phyloP scores from a whole-genome alignment of 768 basidiomycete genomes.

The Hemileccinum rubropunctum region DNA sequence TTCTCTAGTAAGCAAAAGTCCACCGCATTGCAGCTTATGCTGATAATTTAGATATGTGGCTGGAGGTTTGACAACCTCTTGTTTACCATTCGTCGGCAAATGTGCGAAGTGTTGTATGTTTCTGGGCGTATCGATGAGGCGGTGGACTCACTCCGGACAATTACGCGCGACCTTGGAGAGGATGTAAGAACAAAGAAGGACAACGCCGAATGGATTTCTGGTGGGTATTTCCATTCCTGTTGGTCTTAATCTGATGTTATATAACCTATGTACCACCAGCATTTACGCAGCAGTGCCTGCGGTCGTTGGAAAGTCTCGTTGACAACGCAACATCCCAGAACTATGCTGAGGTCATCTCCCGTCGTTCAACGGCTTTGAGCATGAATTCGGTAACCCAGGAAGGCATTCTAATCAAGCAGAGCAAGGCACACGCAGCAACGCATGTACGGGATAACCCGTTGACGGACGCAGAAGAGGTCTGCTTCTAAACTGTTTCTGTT shows the following conservation, averaged over 20 bases:
- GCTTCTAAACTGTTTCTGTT: background rate
- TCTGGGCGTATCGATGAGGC: background rate
- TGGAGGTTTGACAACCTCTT: conserved; percentile 10
- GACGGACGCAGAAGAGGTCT: conserved; percentile 6
- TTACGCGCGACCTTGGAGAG: background rate
- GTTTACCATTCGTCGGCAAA: background rate
- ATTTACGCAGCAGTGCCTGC: background rate
- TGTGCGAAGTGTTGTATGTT: conserved; percentile 3
- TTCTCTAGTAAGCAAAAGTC: background rate
- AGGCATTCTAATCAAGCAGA: conserved; percentile 2
- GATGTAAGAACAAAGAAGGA: background rate
- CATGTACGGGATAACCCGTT: background rate
- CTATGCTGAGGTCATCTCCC: conserved; percentile 2
- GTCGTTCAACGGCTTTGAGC: background rate
- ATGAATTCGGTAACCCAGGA: background rate
- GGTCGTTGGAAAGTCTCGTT: conserved; percentile 1
- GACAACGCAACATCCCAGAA: background rate
- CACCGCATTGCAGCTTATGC: background rate
- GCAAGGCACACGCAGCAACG: background rate
- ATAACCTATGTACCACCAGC: background rate
- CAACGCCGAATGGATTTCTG: conserved; percentile 1
- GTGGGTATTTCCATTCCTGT: background rate
- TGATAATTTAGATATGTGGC: conserved; percentile 7
- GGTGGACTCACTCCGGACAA: background rate
- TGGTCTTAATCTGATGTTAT: background rate